A percentile compares a stretch with the other conserved stretches of the same genome.
phyloP scores from a whole-genome alignment of 148 eudicot genomes.

The Rhododendron williamsianum region DNA sequence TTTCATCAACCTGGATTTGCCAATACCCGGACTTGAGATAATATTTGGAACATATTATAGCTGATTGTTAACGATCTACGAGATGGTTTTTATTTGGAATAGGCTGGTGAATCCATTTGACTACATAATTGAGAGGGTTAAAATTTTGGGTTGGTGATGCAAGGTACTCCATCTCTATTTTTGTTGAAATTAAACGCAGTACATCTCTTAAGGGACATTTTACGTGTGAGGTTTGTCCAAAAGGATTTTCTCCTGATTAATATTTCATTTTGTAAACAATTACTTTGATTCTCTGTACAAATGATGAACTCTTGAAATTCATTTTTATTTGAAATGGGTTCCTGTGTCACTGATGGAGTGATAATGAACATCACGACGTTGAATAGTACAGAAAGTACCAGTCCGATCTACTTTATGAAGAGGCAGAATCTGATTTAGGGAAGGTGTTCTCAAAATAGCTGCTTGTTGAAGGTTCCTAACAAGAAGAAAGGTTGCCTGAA shows the following conservation, averaged over 20 bases:
- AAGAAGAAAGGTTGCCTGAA: neutral
- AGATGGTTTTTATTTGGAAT: neutral
- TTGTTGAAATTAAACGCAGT: neutral
- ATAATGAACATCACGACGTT: neutral
- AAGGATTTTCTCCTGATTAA: neutral
- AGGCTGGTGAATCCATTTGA: neutral
- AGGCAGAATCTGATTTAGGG: neutral
- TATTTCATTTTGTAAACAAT: neutral
- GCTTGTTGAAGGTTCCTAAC: neutral
- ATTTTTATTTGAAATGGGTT: neutral
- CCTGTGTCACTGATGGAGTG: neutral
- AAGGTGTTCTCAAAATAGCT: neutral
- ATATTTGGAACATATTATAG: neutral
- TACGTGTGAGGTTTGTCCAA: neutral
- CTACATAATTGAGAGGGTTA: neutral
- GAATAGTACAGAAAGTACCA: neutral
- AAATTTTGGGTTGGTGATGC: neutral
- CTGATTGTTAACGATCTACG: neutral
- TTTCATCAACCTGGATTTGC: neutral
- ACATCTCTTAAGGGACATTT: neutral
- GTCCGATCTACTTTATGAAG: neutral
- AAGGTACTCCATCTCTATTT: neutral
- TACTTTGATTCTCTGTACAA: neutral
- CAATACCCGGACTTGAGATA: neutral
- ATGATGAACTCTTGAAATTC: neutral